Percentiles rank a stretch among this genome's conserved stretches.
These are phyloP conservation scores for Trametopsis cervina DNA, from an alignment of 768 basidiomycete species.

Conservation along the genomic window DNA sequence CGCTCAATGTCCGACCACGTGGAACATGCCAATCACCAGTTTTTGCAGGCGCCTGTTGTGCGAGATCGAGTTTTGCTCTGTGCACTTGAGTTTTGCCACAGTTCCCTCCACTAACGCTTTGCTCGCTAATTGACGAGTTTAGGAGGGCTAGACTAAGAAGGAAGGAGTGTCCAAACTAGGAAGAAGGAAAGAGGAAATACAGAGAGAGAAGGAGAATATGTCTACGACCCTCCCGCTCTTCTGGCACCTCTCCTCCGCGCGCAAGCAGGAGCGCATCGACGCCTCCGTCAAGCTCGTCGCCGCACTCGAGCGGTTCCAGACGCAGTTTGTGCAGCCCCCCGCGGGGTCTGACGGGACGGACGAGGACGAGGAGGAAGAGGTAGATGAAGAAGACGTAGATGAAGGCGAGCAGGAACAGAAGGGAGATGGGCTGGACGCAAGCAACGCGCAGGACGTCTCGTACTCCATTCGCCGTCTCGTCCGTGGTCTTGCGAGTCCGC, in stretches of 20 bases:
- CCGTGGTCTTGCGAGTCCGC: conserved; percentile 82
- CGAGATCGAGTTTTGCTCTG: too few species aligned
- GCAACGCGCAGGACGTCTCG: conserved; percentile 87
- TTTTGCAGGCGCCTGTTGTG: too few species aligned
- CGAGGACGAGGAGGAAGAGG: conserved; percentile 31
- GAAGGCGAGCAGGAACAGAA: conserved; percentile 32
- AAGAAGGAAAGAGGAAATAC: too few species aligned
- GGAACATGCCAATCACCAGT: too few species aligned
- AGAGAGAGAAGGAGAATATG: too few species aligned
- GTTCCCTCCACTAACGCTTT: too few species aligned
- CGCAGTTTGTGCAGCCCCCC: conserved; percentile 44
- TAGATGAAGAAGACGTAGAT: conserved; percentile 39
- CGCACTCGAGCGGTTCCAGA: conserved; percentile 82
- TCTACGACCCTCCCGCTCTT: conserved; percentile 88
- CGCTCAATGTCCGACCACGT: too few species aligned
- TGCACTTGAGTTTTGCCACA: too few species aligned
- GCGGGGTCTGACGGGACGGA: conserved; percentile 31
- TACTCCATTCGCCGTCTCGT: conserved; percentile 87
- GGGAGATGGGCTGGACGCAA: conserved; percentile 48
- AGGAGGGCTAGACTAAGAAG: too few species aligned
- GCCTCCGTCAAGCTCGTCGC: conserved; percentile 81
- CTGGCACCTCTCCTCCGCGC: conserved; percentile 85
- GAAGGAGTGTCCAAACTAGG: too few species aligned
- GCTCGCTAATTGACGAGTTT: too few species aligned
- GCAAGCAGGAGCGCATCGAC: conserved; percentile 72